Conservation (phyloP, 148 eudicot species). For the Pouteria glomerata region DNA sequence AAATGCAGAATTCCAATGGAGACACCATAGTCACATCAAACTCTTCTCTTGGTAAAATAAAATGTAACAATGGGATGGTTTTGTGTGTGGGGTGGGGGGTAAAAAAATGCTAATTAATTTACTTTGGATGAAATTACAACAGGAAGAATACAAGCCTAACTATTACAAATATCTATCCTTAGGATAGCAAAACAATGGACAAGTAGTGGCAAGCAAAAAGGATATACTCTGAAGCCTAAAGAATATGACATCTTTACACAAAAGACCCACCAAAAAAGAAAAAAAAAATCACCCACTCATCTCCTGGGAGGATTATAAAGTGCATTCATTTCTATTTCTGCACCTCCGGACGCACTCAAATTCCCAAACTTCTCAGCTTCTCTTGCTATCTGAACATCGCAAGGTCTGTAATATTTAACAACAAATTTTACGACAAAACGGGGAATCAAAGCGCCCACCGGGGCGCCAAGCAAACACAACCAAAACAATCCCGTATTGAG, state of each 20-base stretch:
- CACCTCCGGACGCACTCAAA: slow-evolving; percentile 28
- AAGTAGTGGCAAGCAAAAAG: slow-evolving; percentile 9
- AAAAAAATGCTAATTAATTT: background rate
- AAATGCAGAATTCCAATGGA: too few relatives aligned
- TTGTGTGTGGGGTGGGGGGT: background rate
- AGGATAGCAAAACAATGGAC: slow-evolving; percentile 49
- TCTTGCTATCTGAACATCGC: slow-evolving; percentile 74
- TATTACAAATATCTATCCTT: slow-evolving; percentile 34
- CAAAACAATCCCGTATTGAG: slow-evolving; percentile 47
- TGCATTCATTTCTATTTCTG: slow-evolving; percentile 67
- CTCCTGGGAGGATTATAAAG: slow-evolving; percentile 31
- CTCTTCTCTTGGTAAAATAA: too few relatives aligned
- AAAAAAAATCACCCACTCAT: slow-evolving; percentile 22
- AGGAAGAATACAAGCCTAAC: slow-evolving; percentile 14
- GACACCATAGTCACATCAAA: too few relatives aligned
- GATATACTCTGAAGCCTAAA: slow-evolving; percentile 14
- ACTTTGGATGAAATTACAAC: slow-evolving; percentile 5
- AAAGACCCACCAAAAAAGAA: background rate
- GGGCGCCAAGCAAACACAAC: slow-evolving; percentile 64
- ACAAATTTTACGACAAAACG: slow-evolving; percentile 58
- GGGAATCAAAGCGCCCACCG: slow-evolving; percentile 60
- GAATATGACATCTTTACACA: slow-evolving; percentile 23
- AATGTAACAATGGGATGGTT: background rate
- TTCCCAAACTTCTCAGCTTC: slow-evolving; percentile 82
- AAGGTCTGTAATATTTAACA: slow-evolving; percentile 45